Conservation (phyloP, 2,329 filamentous ascomycete genomes). For the Chaetomium globosum region DNA sequence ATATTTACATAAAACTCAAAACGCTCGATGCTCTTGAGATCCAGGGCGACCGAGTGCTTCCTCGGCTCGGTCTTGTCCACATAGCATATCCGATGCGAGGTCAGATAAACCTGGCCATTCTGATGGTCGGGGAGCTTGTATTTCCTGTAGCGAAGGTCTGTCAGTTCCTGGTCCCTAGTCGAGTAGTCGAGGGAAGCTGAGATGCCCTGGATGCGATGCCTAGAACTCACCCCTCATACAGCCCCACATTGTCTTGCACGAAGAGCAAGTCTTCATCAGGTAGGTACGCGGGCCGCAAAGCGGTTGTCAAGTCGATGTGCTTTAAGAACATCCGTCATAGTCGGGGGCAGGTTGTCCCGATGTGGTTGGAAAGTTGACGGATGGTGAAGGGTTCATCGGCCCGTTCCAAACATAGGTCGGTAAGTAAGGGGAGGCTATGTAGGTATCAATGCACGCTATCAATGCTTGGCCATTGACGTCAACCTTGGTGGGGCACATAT, state of each 20-base stretch:
- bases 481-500: neutral
- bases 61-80: constrained; percentile 86
- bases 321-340: constrained; percentile 93
- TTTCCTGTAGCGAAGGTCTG: constrained; percentile 61
- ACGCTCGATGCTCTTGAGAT: constrained; percentile 87
- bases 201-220: neutral
- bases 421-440: neutral
- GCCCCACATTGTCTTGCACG: constrained; percentile 94
- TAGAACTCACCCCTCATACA: constrained; percentile 88
- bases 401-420: neutral
- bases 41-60: constrained; percentile 79
- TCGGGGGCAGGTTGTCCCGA: constrained; percentile 38
- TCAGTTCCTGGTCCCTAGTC: neutral
- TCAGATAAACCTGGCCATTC: constrained; percentile 94
- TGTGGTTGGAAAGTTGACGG: neutral
- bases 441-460: neutral
- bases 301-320: constrained; percentile 92
- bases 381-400: neutral
- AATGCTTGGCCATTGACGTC: neutral
- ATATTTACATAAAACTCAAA: constrained; percentile 77
- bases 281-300: constrained; percentile 86
- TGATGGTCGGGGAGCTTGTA: constrained; percentile 93
- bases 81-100: constrained; percentile 93
- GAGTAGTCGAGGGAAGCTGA: too few relatives aligned
- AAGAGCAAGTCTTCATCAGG: constrained; percentile 94